Evolutionary conservation across 805 yeast species (phyloP).

Genomic region (Brettanomyces nanus): DNA sequence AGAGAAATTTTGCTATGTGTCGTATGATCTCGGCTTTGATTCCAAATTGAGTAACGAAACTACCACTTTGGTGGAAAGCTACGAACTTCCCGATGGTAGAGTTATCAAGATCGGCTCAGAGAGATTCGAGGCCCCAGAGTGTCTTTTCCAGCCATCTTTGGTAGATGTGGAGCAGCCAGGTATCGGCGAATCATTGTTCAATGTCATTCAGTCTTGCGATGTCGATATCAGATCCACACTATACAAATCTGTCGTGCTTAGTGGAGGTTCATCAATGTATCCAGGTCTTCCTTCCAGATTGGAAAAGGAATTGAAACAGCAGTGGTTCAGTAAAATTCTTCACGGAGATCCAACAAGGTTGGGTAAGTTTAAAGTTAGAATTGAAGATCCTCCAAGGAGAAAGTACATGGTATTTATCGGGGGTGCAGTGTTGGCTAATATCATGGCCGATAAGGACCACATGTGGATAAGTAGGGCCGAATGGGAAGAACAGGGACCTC

Average conservation of each 20-base stretch:
- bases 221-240: conserved; percentile 85
- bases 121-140: conserved; percentile 94
- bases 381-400: conserved; percentile 98
- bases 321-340: conserved; percentile 86
- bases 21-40: conserved; percentile 89
- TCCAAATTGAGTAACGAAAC: conserved; percentile 84
- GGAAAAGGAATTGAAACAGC: conserved; percentile 92
- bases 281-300: conserved; percentile 95
- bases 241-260: conserved; percentile 84
- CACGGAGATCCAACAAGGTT: conserved; percentile 81
- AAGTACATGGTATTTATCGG: conserved; percentile 98
- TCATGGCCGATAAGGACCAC: conserved; percentile 97
- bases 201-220: conserved; percentile 91
- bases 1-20: conserved; percentile 91
- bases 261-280: conserved; percentile 98
- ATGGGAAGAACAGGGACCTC: conserved; percentile 96
- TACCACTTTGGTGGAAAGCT: conserved; percentile 85
- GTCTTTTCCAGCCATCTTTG: conserved; percentile 90
- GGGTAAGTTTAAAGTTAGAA: conserved; percentile 88
- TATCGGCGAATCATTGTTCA: conserved; percentile 85
- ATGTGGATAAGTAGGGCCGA: conserved; percentile 96
- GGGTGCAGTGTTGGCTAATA: conserved; percentile 95
- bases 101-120: conserved; percentile 90
- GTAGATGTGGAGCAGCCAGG: conserved; percentile 98
- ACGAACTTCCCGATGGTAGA: conserved; percentile 96